Conservation (phyloP, 768 basidiomycete genomes). For the Chalciporus pseudorubinellus region DNA sequence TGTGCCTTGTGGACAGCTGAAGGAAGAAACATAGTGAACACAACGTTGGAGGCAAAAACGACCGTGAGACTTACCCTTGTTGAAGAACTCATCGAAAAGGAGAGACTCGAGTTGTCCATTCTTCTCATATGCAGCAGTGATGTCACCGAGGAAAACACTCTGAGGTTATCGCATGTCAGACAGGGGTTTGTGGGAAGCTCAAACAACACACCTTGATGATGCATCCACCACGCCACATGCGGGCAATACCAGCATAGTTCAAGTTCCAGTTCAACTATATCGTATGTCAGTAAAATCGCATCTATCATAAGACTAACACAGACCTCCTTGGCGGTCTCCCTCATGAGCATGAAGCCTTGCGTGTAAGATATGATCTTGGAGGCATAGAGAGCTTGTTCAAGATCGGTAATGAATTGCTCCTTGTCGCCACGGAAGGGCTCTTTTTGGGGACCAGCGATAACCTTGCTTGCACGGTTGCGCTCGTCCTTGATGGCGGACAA, state of each 20-base stretch:
- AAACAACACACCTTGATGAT: conserved; percentile 80
- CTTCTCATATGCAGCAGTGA: conserved; percentile 88
- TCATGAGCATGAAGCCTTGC: conserved; percentile 99
- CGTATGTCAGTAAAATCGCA: conserved; percentile 4
- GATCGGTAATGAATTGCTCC: conserved; percentile 97
- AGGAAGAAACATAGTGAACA: background rate
- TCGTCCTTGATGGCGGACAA: conserved; percentile 96
- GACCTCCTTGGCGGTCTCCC: conserved; percentile 94
- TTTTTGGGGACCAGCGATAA: conserved; percentile 85
- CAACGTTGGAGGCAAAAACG: background rate
- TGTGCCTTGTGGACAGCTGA: conserved; percentile 90
- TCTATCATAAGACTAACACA: conserved; percentile 10
- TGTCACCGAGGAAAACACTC: conserved; percentile 94
- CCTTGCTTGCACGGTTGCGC: conserved; percentile 89
- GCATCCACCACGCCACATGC: conserved; percentile 99
- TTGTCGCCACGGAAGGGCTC: conserved; percentile 97
- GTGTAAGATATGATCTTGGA: conserved; percentile 99
- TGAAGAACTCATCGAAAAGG: conserved; percentile 97
- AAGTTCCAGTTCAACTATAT: conserved; percentile 77
- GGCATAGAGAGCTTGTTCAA: conserved; percentile 98
- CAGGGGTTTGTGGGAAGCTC: conserved; percentile 7
- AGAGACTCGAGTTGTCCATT: conserved; percentile 83
- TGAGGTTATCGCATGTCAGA: conserved; percentile 23
- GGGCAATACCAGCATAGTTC: conserved; percentile 97
- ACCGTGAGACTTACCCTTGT: conserved; percentile 58